phyloP scores from a whole-genome alignment of 495 filamentous ascomycete species.

The Lentithecium fluviatile region DNA sequence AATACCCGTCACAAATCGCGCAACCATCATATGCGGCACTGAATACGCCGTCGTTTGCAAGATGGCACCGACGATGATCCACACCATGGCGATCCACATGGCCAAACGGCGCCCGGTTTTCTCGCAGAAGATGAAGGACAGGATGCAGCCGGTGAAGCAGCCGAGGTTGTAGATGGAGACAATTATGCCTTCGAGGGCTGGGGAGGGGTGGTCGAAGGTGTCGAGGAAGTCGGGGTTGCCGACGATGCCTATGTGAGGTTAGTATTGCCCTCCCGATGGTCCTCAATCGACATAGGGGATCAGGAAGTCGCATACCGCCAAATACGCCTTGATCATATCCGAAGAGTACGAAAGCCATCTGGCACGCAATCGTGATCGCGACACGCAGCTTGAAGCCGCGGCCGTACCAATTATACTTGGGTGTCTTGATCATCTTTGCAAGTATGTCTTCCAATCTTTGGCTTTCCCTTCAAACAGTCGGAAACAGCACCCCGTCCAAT shows the following conservation, averaged over 20 bases:
- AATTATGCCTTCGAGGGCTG: constrained; percentile 38
- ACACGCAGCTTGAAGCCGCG: constrained; percentile 35
- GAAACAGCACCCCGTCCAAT: too few species aligned
- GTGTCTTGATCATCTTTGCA: constrained; percentile 10
- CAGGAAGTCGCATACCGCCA: constrained; percentile 47
- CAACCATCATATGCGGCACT: constrained; percentile 36
- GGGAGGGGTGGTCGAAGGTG: constrained; percentile 33
- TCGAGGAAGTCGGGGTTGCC: constrained; percentile 51
- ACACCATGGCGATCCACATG: constrained; percentile 43
- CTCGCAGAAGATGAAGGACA: constrained; percentile 38
- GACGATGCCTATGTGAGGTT: constrained; percentile 33
- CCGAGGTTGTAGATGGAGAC: constrained; percentile 42
- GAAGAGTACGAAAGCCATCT: constrained; percentile 43
- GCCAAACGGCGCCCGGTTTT: constrained; percentile 36
- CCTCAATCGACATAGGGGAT: too few species aligned
- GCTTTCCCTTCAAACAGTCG: too few species aligned
- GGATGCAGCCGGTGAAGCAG: constrained; percentile 39
- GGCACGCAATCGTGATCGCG: constrained; percentile 39
- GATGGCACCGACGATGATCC: constrained; percentile 37
- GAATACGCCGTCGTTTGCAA: constrained; percentile 38
- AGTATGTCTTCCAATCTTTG: too few species aligned
- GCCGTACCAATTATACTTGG: constrained; percentile 27
- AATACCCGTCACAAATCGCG: constrained; percentile 38
- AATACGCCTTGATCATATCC: constrained; percentile 58
- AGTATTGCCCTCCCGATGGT: too few species aligned